Evolutionary conservation across 2,329 filamentous ascomycete species (phyloP).

Genomic region (Fusarium marasasianum): DNA sequence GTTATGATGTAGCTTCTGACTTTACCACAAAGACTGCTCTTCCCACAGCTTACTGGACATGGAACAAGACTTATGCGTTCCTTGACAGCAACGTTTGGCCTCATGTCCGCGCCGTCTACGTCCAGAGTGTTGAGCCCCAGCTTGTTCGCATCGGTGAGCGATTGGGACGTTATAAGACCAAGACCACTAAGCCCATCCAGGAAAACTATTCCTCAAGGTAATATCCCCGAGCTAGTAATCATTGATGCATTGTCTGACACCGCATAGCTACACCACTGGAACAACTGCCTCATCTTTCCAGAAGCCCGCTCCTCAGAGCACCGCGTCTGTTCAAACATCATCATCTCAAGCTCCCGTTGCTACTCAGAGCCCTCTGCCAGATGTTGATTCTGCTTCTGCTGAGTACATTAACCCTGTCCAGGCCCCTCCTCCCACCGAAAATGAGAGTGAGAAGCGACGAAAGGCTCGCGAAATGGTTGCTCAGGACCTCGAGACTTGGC

Average conservation of each 20-base stretch:
- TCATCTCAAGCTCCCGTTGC: constrained; percentile 37
- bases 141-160: constrained; percentile 91
- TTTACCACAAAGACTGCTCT: constrained; percentile 76
- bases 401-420: constrained; percentile 50
- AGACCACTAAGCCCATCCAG: constrained; percentile 46
- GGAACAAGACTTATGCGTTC: constrained; percentile 75
- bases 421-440: constrained; percentile 56
- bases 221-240: neutral
- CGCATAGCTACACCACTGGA: constrained; percentile 32
- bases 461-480: constrained; percentile 74
- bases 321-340: constrained; percentile 45
- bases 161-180: constrained; percentile 75
- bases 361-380: constrained; percentile 17
- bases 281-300: constrained; percentile 48
- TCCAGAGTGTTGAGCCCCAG: constrained; percentile 94
- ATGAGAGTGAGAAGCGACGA: constrained; percentile 64
- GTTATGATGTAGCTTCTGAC: constrained; percentile 72
- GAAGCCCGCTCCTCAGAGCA: constrained; percentile 47
- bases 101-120: constrained; percentile 80
- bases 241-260: constrained; percentile 5
- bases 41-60: constrained; percentile 76
- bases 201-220: constrained; percentile 30
- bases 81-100: constrained; percentile 83
- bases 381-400: constrained; percentile 37
- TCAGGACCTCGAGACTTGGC: constrained; percentile 84